Conservation (phyloP, 805 yeast species). For the Saccharomycopsis schoenii region DNA sequence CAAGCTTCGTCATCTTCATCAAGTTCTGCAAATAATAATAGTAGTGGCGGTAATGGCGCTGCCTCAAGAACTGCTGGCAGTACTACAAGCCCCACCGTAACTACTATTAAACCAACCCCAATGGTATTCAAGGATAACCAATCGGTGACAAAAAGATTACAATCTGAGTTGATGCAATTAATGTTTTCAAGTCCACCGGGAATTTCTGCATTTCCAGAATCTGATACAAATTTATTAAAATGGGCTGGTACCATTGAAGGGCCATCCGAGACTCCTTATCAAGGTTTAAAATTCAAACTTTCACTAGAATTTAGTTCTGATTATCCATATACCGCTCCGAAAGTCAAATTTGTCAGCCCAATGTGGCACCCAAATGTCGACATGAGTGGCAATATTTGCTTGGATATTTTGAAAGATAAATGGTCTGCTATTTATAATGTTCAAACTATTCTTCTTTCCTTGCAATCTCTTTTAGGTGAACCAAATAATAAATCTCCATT, state of each 20-base stretch:
- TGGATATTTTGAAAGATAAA: constrained; percentile 52
- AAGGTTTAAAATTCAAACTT: constrained; percentile 41
- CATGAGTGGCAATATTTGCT: constrained; percentile 53
- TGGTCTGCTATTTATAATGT: constrained; percentile 60
- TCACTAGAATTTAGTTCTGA: constrained; percentile 40
- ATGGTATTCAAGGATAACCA: constrained; percentile 27
- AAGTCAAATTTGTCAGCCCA: constrained; percentile 45
- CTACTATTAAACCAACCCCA: neutral
- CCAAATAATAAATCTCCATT: constrained; percentile 50
- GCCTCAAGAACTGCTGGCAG: neutral
- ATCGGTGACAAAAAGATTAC: constrained; percentile 41
- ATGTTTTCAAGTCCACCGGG: constrained; percentile 43
- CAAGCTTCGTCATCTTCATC: neutral
- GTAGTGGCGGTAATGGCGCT: neutral
- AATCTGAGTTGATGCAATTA: constrained; percentile 41
- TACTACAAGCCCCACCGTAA: neutral
- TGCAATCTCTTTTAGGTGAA: constrained; percentile 52
- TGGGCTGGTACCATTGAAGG: constrained; percentile 56
- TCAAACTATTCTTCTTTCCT: constrained; percentile 46
- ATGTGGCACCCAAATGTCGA: constrained; percentile 62
- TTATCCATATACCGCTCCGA: constrained; percentile 53
- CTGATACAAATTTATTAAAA: constrained; percentile 39
- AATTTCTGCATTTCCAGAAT: constrained; percentile 43
- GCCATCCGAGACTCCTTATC: constrained; percentile 47
- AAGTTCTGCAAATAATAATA: neutral